These are phyloP conservation scores for Grigorovia humatica DNA, from an alignment of 805 yeast species.

Conservation along the genomic window DNA sequence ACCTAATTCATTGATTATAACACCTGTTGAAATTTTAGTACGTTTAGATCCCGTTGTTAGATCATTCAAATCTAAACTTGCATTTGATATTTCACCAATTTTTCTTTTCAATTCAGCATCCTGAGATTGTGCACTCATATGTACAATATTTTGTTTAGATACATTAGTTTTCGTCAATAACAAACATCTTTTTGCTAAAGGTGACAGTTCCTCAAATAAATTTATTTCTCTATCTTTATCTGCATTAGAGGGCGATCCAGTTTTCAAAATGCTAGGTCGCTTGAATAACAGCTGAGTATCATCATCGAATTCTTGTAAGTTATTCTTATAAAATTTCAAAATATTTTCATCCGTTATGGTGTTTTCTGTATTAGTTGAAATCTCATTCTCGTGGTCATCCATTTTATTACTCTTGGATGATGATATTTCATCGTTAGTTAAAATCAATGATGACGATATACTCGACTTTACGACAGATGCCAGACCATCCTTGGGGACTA, in stretches of 20 bases:
- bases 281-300: conserved; percentile 8
- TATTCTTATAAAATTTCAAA: conserved; percentile 1
- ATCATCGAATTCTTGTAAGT: not conserved
- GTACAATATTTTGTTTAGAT: not conserved
- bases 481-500: conserved; percentile 23
- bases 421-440: not conserved
- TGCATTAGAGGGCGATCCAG: not conserved
- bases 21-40: conserved; percentile 11
- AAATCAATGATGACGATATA: not conserved
- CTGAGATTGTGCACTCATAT: not conserved
- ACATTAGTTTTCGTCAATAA: conserved; percentile 3
- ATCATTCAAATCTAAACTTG: not conserved
- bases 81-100: conserved; percentile 1
- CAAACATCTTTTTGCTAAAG: conserved; percentile 14
- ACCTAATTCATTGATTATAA: conserved; percentile 16
- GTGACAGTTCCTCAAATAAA: conserved; percentile 16
- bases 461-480: conserved; percentile 5
- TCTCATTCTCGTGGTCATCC: not conserved
- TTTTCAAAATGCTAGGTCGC: conserved; percentile 10
- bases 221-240: not conserved
- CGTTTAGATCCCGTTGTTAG: conserved; percentile 6
- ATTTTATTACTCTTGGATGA: not conserved
- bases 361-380: too few species aligned
- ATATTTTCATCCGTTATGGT: not conserved
- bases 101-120: not conserved